Conservation (phyloP, 257 asterid species). For the Solanum boliviense region DNA sequence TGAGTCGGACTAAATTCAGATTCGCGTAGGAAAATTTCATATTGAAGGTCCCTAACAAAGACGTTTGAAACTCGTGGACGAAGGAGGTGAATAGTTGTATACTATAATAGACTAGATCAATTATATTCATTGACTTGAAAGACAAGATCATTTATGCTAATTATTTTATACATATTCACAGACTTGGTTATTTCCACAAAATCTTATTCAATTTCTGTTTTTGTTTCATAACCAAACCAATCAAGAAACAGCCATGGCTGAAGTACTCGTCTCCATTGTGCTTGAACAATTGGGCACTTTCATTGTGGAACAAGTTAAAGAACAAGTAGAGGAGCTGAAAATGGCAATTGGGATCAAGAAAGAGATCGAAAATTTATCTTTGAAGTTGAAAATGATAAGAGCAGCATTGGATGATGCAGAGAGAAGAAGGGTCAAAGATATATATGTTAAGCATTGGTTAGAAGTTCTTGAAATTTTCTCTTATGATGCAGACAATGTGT, state of each 20-base stretch:
- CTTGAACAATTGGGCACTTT: neutral
- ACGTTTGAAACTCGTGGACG: too few species aligned
- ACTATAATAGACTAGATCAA: neutral
- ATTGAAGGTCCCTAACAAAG: too few species aligned
- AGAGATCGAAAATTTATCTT: neutral
- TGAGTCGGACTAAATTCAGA: accelerated
- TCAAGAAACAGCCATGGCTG: constrained; percentile 1
- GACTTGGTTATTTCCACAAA: neutral
- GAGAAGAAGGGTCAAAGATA: neutral
- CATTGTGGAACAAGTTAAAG: neutral
- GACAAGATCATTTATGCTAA: neutral
- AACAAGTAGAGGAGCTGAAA: neutral
- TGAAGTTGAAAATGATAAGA: neutral
- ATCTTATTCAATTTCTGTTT: neutral
- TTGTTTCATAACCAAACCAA: neutral
- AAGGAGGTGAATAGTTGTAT: too few species aligned
- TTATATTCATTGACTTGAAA: neutral
- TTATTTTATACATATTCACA: neutral
- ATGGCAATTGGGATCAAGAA: neutral
- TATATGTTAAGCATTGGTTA: constrained; percentile 1
- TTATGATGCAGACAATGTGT: constrained; percentile 8
- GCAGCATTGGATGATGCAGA: constrained; percentile 9
- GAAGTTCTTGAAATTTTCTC: neutral
- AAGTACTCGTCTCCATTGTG: neutral
- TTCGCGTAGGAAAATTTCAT: too few species aligned